Evolutionary conservation across 441 rosid genomes (phyloP), one percentile per base, ranked within the genome.

Genomic region (Manihot esculenta): DNA sequence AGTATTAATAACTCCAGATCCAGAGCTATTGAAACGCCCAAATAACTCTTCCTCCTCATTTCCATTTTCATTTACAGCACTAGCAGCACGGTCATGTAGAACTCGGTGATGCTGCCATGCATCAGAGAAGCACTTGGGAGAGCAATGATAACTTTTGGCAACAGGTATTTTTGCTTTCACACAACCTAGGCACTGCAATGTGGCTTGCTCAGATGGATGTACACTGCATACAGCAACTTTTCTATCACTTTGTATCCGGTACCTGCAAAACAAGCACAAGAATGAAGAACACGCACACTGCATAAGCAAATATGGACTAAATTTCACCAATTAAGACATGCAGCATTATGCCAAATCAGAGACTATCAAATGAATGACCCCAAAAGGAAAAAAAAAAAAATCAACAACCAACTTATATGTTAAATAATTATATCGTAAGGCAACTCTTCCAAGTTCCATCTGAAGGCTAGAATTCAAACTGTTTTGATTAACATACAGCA

Each of bases 41-140:
- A 87, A 93, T 69, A 93, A 79, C 76, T 93, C 96, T 60, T 90
- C 96, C 53, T 90, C 94, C 67, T 88, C 98, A 50, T 86, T 93
- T 47, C 93, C 97, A 70, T 88, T 96, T 78, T 91, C 99, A 10
- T 85, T 95, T 60, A 84, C 85, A 73, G 91, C 84, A 85, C 84
- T 91, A 47, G 93, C 90, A 64, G 99, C 99, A 74, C 97, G 94
- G 51, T 96, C 98, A 78, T 96, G 99, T 66, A 96, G 77, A 74
- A 83, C 89, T 63, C 93, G 96, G 75, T 96, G 99, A 83, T 93
- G 98, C 80, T 92, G 96, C 99, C 99, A 96, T 49, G 98, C 97
- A 83, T 96, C 97, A 0, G 96, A 87, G 79, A 93, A 96, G 80
- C 99, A 96, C 80, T 87, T 91, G 1, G 99, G 85, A 10, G 97